A percentile compares a stretch with the other conserved stretches of the same genome.
Evolutionary conservation across 2,329 filamentous ascomycete species (phyloP).

Genomic region (Chrysoporthe cubensis): DNA sequence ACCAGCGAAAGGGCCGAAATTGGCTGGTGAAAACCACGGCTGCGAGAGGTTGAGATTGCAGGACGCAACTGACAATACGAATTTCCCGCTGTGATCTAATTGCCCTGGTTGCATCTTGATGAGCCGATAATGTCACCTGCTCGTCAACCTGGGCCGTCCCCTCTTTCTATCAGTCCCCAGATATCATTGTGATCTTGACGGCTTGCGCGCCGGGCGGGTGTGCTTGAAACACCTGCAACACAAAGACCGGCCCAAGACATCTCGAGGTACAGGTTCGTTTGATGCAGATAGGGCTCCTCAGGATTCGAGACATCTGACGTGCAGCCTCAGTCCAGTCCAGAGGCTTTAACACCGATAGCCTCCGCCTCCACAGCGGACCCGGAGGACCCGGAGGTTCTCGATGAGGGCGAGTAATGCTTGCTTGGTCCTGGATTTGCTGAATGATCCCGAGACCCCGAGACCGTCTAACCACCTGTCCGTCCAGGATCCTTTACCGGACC

Average conservation of each 20-base stretch:
- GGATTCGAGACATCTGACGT: conserved; percentile 4
- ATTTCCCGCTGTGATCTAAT: conserved; percentile 7
- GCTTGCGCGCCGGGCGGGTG: neutral
- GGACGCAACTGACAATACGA: conserved; percentile 4
- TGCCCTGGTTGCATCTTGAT: conserved; percentile 14
- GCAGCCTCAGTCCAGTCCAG: neutral
- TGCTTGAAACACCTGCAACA: conserved; percentile 16
- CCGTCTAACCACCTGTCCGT: neutral
- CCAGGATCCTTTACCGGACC: neutral
- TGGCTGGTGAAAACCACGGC: conserved; percentile 2
- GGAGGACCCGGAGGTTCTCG: neutral
- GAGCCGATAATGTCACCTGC: conserved; percentile 3
- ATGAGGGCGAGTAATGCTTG: neutral
- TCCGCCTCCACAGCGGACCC: neutral
- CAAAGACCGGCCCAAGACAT: conserved; percentile 16
- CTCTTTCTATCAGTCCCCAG: neutral
- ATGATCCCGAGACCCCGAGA: neutral
- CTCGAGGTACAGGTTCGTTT: conserved; percentile 1
- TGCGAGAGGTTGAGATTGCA: conserved; percentile 6
- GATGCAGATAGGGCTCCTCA: conserved; percentile 3
- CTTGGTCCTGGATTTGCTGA: neutral
- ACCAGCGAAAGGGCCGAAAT: neutral
- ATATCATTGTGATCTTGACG: neutral
- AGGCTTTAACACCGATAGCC: neutral
- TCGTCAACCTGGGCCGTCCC: neutral